Evolutionary conservation across 2,329 filamentous ascomycete species (phyloP), one percentile per base, ranked within the genome.

Genomic region (Blastomyces emzantsi): DNA sequence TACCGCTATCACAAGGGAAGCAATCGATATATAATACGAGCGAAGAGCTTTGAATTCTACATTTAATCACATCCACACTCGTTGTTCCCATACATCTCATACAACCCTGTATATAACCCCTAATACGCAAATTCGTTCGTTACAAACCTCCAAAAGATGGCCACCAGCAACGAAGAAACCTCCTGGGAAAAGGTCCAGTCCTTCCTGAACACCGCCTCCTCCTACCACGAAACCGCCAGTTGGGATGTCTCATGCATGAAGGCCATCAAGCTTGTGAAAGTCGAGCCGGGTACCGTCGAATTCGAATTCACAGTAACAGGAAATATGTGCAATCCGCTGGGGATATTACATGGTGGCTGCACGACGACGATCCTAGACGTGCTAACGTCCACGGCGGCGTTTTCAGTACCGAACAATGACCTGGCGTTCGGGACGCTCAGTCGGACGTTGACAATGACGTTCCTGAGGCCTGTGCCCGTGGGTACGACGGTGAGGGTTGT

Each of bases 281-380:
- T 36, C 13, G 45, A 25, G 17, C 22, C 62, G 47, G 22, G 43
- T 13, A 51, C 62, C 30, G 62, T 43, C 17, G 57, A 64, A 51
- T 60, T 64, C 51, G 56, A 52, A 28, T 65, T 63, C 65, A 75
- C 66, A 70, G 95, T 97, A 74, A 96, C 92, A 45, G 86, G 88
- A 22, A 90, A 96, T 72, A 80, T 97, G 70, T 96, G 92, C 65
- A 97, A 97, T 80, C 84, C 90, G 66, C 77, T 97, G 71, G 93
- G 92, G 51, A 97, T 96, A 75, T 79, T 97, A 71, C 94, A 94
- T 75, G 91, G 89, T 19, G 94, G 94, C 19, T 86, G 84, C 66
- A 80, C 84, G 0, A 83, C 88, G 2, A 86, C 86, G 0, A 75
- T 91, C 3, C 87, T 90, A 67, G 88, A 90, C 75, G 76, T 83